These are phyloP conservation scores for Sarocladium kiliense DNA, from an alignment of 2,329 filamentous ascomycete genomes.

Conservation along the genomic window DNA sequence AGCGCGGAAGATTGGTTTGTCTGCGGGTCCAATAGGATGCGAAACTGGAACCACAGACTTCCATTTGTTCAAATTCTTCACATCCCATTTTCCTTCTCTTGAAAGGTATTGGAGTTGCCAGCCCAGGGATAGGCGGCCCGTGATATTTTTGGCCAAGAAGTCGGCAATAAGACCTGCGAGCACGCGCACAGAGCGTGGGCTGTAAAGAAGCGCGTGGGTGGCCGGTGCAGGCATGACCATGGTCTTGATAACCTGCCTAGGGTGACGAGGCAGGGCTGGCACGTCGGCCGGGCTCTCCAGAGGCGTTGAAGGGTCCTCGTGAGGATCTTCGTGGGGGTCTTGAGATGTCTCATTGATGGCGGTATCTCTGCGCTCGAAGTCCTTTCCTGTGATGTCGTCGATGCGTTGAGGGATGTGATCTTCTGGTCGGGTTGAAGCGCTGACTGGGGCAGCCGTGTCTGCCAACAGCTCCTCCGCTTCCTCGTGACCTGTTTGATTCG, in stretches of 20 bases:
- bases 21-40: constrained; percentile 56
- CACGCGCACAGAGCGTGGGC: constrained; percentile 67
- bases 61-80: constrained; percentile 95
- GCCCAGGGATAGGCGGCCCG: constrained; percentile 70
- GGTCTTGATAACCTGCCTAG: constrained; percentile 56
- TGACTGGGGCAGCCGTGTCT: constrained; percentile 44
- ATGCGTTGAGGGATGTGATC: constrained; percentile 31
- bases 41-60: constrained; percentile 73
- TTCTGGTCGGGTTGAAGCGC: constrained; percentile 24
- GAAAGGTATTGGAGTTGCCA: constrained; percentile 91
- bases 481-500: constrained; percentile 20
- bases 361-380: constrained; percentile 17
- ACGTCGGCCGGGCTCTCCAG: constrained; percentile 35
- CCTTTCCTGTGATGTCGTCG: constrained; percentile 30
- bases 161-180: constrained; percentile 77
- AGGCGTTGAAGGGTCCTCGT: constrained; percentile 41
- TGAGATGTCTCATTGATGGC: constrained; percentile 19
- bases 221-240: constrained; percentile 70
- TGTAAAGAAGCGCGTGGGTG: constrained; percentile 80
- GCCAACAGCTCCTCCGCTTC: constrained; percentile 27
- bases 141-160: constrained; percentile 72
- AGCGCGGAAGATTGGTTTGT: constrained; percentile 66
- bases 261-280: constrained; percentile 43
- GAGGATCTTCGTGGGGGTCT: constrained; percentile 29
- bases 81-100: constrained; percentile 92